Evolutionary conservation across 257 asterid genomes (phyloP), one percentile per base, ranked within the genome.

Genomic region (Scutellaria galericulata): DNA sequence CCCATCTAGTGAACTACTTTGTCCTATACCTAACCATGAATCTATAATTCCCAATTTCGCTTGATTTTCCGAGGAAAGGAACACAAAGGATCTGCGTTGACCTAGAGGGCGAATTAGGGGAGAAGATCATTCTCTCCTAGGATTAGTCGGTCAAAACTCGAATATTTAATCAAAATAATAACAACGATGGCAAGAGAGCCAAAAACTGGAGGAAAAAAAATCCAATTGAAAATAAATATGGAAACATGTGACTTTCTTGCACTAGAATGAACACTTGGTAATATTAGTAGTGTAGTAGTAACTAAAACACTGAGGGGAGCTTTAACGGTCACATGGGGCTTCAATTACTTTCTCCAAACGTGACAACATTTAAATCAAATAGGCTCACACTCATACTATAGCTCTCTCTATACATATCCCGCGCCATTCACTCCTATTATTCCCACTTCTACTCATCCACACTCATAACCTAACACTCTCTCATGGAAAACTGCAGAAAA

Each of bases 311-410:
- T 45, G 22, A 41, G 62, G 53, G 66, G 70, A 76, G 78, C 68
- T 53, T 42, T 7, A 55, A 86, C 91, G 89, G 90, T 88, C 97
- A 90, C 86, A 84, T 81, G 89, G 75, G 69, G 82, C 66, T 73
- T 70, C 78, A 81, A 79, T 69, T 68, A 55, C 88, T 78, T 79
- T 39, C 58, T 69, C 76, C 82, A 79, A 88, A 80, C 96, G 96
- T 92, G 98, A 92, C 63, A 50, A 67, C 96, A 90, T 89, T 92
- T 82, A 92, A 71, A 77, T 69, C 86, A 73, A 79, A 83, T 70
- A 86, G 73, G 76, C 81, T 72, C 78, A 56, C 81, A n/a, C 77
- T 50, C 71, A 39, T 62, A 18, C 53, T 22, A 55, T 15, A 59
- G 13, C 45, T 59, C 41, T 59, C 41, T 8, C 79, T 86, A 82